phyloP scores from a whole-genome alignment of 495 filamentous ascomycete species.

The Penicillium fimorum region DNA sequence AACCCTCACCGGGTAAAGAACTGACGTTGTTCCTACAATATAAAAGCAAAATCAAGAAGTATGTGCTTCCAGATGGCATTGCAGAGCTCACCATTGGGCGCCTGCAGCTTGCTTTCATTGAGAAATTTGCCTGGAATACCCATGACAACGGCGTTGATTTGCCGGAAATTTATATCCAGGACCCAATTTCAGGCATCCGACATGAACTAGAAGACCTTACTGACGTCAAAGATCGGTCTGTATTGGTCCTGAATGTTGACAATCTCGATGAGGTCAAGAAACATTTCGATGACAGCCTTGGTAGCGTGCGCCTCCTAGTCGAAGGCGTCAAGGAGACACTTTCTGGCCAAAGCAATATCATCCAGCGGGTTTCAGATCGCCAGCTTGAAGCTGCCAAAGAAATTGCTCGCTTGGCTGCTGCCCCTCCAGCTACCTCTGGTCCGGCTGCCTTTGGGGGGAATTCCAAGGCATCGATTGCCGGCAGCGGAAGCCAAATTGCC shows the following conservation, averaged over 20 bases:
- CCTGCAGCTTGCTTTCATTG: conserved; percentile 95
- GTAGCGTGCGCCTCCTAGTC: conserved; percentile 73
- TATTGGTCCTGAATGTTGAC: conserved; percentile 91
- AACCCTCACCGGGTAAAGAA: conserved; percentile 78
- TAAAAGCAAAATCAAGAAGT: conserved; percentile 95
- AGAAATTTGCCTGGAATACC: conserved; percentile 98
- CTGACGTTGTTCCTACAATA: conserved; percentile 96
- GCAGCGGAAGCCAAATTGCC: conserved; percentile 55
- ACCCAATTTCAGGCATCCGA: conserved; percentile 88
- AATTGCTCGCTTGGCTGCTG: conserved; percentile 75
- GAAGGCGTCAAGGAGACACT: conserved; percentile 77
- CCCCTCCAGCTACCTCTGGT: conserved; percentile 49
- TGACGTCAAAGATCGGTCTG: conserved; percentile 94
- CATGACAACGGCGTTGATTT: conserved; percentile 90
- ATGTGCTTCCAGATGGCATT: conserved; percentile 79
- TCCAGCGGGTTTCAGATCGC: conserved; percentile 86
- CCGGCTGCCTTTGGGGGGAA: conserved; percentile 21
- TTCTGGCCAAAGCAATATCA: conserved; percentile 71
- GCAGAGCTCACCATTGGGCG: conserved; percentile 80
- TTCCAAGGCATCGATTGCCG: conserved; percentile 29
- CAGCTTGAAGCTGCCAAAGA: conserved; percentile 91
- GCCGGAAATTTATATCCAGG: conserved; percentile 97
- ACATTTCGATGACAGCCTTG: conserved; percentile 90
- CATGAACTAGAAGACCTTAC: conserved; percentile 91
- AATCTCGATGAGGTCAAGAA: conserved; percentile 94